A percentile compares a stretch with the other conserved stretches of the same genome.
Conservation (phyloP, 306 rosid genomes). For the Hippophae rhamnoides region DNA sequence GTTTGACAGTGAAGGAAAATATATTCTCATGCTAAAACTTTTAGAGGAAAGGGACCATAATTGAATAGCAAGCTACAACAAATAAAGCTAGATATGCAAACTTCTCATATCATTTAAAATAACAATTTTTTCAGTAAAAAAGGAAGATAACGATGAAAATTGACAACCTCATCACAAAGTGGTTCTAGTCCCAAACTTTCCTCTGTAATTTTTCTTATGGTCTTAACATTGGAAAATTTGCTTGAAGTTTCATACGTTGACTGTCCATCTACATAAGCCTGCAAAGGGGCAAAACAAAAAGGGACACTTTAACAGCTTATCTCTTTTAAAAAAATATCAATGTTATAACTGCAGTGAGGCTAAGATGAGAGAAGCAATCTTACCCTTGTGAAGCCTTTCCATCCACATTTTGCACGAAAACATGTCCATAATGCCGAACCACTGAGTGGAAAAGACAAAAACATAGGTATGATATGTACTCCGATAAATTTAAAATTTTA, state of each 20-base stretch:
- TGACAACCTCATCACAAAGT: slow-evolving; percentile 68
- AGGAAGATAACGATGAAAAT: slow-evolving; percentile 6
- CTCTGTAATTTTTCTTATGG: slow-evolving; percentile 48
- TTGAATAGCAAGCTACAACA: not conserved
- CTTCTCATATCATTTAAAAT: not conserved
- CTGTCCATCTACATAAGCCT: slow-evolving; percentile 53
- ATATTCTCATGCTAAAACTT: no score
- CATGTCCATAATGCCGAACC: slow-evolving; percentile 66
- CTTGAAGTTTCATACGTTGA: slow-evolving; percentile 16
- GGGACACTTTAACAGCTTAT: slow-evolving; percentile 9
- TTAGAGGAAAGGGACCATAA: no score
- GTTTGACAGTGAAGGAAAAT: no score
- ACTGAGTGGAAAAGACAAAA: slow-evolving; percentile 31
- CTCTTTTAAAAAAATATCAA: slow-evolving; percentile 1
- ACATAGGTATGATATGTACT: slow-evolving; percentile 11
- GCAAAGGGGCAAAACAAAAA: slow-evolving; percentile 18
- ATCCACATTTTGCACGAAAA: slow-evolving; percentile 79
- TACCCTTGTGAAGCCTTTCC: slow-evolving; percentile 74
- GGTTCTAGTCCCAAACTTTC: slow-evolving; percentile 64
- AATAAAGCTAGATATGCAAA: not conserved
- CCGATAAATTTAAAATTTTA: slow-evolving; percentile 4
- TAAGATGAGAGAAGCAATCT: slow-evolving; percentile 19
- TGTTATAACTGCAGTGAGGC: not conserved
- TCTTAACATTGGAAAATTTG: slow-evolving; percentile 20
- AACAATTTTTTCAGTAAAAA: slow-evolving; percentile 8